phyloP scores from a whole-genome alignment of 2,329 filamentous ascomycete species.

The Ambrosiella xylebori region DNA sequence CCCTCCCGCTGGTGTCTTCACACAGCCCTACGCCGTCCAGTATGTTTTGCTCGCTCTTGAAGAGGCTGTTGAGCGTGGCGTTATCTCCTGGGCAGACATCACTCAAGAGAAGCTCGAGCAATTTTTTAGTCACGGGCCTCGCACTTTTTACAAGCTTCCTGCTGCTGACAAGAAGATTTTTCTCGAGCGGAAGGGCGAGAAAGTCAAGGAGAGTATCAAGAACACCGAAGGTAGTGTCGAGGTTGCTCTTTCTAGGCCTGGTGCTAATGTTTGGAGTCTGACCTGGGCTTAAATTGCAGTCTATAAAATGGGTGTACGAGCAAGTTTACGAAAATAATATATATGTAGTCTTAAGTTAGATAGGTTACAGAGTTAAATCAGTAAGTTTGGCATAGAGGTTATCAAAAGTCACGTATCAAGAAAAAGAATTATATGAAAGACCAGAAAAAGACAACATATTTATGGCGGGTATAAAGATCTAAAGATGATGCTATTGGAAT shows the following conservation, averaged over 20 bases:
- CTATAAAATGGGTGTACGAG: neutral
- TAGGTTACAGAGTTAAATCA: neutral
- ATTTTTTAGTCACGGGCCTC: constrained; percentile 36
- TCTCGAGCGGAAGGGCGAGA: constrained; percentile 26
- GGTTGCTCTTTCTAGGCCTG: constrained; percentile 28
- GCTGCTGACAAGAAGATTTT: constrained; percentile 19
- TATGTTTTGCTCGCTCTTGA: constrained; percentile 46
- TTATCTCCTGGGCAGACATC: constrained; percentile 33
- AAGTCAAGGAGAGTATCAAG: constrained; percentile 24
- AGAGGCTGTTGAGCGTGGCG: constrained; percentile 38
- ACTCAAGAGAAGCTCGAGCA: constrained; percentile 35
- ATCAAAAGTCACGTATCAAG: neutral
- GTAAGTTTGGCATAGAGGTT: neutral
- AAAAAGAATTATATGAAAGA: neutral
- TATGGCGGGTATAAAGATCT: constrained; percentile 2
- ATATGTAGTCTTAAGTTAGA: neutral
- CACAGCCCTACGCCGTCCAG: constrained; percentile 52
- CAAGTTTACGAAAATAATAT: neutral
- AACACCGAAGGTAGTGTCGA: constrained; percentile 24
- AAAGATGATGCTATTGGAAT: constrained; percentile 1
- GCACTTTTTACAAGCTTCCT: constrained; percentile 34
- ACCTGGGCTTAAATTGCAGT: constrained; percentile 18
- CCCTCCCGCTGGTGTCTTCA: constrained; percentile 61
- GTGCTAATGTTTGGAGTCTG: constrained; percentile 26
- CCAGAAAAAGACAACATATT: constrained; percentile 5